Percentiles rank a stretch among this genome's conserved stretches.
phyloP scores from a whole-genome alignment of 2,329 filamentous ascomycete species.

The Phialocephala sp. region DNA sequence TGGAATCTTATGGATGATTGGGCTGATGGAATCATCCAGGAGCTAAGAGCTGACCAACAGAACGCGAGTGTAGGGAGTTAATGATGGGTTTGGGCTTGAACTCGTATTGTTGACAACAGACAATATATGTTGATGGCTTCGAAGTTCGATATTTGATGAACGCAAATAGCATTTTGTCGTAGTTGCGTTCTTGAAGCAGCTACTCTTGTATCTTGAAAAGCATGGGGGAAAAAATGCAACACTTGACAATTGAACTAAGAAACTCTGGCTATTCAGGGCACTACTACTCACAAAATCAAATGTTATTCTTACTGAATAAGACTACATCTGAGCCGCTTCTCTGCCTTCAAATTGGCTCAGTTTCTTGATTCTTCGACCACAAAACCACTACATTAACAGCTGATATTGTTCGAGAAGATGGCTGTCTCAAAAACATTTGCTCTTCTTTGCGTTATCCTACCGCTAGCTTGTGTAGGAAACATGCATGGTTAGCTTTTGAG shows the following conservation, averaged over 20 bases:
- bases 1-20: conserved; percentile 20
- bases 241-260: neutral
- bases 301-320: too few relatives aligned
- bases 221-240: too few relatives aligned
- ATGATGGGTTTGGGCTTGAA: neutral
- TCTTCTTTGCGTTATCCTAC: neutral
- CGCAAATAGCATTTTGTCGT: neutral
- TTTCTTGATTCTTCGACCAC: neutral
- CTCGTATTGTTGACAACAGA: neutral
- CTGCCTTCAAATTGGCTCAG: too few relatives aligned
- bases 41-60: conserved; percentile 18
- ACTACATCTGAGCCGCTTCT: too few relatives aligned
- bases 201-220: too few relatives aligned
- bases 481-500: neutral
- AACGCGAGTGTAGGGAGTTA: neutral
- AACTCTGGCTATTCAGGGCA: neutral
- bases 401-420: neutral
- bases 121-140: neutral
- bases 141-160: neutral
- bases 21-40: conserved; percentile 12
- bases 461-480: neutral
- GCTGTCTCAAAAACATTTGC: neutral
- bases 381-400: neutral
- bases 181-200: too few relatives aligned
- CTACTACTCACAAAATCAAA: neutral